phyloP scores from a whole-genome alignment of 2,329 filamentous ascomycete genomes.

The Nothomitra cinnamomea region DNA sequence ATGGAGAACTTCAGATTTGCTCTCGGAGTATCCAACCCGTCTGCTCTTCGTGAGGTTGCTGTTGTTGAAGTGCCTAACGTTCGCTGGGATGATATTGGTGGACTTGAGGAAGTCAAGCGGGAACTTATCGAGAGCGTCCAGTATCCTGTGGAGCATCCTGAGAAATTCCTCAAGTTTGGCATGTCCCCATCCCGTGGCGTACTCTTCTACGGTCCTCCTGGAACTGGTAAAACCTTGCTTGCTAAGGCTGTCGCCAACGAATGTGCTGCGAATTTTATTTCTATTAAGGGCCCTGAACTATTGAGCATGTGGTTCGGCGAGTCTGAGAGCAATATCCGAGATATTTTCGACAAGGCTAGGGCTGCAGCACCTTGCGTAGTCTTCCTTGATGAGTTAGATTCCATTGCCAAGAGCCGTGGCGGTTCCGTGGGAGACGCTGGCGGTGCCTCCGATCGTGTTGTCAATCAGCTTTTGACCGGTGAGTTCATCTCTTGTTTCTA shows the following conservation, averaged over 20 bases:
- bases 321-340: conserved; percentile 98
- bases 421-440: conserved; percentile 91
- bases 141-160: conserved; percentile 97
- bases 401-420: conserved; percentile 97
- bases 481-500: conserved; percentile 24
- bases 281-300: conserved; percentile 93
- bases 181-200: conserved; percentile 96
- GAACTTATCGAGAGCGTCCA: conserved; percentile 98
- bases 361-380: conserved; percentile 96
- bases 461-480: conserved; percentile 97
- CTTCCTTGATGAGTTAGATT: conserved; percentile 96
- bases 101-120: conserved; percentile 95
- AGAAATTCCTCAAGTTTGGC: conserved; percentile 99
- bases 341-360: conserved; percentile 99
- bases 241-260: conserved; percentile 99
- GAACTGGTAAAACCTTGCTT: conserved; percentile 99
- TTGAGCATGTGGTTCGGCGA: conserved; percentile 99
- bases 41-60: conserved; percentile 92
- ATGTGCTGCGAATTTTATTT: conserved; percentile 99
- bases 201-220: conserved; percentile 93
- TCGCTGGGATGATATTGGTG: conserved; percentile 99
- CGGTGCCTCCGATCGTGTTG: conserved; percentile 96
- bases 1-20: conserved; percentile 99
- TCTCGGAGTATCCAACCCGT: conserved; percentile 94
- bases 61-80: conserved; percentile 99